Evolutionary conservation across 176 grass and related monocot genomes (phyloP).

Genomic region (Otatea glauca): DNA sequence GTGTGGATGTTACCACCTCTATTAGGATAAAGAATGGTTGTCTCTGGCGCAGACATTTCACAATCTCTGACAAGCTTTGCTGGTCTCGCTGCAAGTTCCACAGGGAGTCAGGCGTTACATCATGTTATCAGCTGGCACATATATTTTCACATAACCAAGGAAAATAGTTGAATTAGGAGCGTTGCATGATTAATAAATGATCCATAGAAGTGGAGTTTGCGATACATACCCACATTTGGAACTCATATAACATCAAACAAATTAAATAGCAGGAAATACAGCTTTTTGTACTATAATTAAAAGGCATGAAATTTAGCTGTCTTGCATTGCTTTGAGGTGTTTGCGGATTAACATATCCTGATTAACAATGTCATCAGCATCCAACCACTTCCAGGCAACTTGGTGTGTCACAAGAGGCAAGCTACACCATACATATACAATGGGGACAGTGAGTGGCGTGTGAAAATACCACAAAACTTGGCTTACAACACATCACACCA

Average conservation of each 20-base stretch:
- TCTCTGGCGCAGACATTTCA: conserved; percentile 84
- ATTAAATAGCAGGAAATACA: conserved; percentile 16
- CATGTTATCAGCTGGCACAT: conserved; percentile 17
- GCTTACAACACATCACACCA: neutral
- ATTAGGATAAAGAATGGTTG: conserved; percentile 84
- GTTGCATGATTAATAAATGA: conserved; percentile 19
- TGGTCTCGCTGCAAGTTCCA: conserved; percentile 58
- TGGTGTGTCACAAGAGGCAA: neutral
- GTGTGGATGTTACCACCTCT: conserved; percentile 92
- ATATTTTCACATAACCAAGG: neutral
- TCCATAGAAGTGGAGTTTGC: conserved; percentile 19
- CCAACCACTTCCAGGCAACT: neutral
- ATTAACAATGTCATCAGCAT: neutral
- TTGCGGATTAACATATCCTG: neutral
- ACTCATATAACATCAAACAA: neutral
- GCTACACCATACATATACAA: neutral
- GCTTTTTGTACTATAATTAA: neutral
- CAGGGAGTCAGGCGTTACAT: conserved; percentile 8
- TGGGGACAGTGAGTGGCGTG: neutral
- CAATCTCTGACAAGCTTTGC: conserved; percentile 74
- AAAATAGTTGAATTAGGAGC: neutral
- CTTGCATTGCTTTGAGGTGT: neutral
- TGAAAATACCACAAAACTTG: neutral
- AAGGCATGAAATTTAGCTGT: conserved; percentile 12
- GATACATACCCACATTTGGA: conserved; percentile 2